Conservation (phyloP, 2,329 filamentous ascomycete genomes). For the Ophiostoma ips region DNA sequence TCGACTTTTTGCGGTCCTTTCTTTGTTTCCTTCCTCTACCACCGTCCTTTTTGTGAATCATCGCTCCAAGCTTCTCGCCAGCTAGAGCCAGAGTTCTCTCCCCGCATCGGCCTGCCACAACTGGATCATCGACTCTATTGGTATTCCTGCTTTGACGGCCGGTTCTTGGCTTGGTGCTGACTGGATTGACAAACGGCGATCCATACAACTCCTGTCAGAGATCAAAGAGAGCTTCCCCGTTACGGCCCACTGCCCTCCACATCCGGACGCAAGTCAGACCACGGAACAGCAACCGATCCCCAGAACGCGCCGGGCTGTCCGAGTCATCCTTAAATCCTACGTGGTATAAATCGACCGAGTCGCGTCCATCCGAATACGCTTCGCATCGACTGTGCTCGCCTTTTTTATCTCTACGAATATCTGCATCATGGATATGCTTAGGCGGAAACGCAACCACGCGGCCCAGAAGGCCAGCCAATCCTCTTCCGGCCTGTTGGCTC, state of each 20-base stretch:
- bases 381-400: too few relatives aligned
- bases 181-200: constrained; percentile 1
- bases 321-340: not conserved
- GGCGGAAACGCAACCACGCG: constrained; percentile 8
- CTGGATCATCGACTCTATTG: not conserved
- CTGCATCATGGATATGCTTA: constrained; percentile 9
- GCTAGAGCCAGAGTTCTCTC: too few relatives aligned
- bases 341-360: too few relatives aligned
- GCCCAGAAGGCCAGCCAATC: not conserved
- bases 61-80: not conserved
- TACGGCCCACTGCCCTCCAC: constrained; percentile 1
- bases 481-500: constrained; percentile 4
- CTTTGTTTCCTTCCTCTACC: not conserved
- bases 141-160: not conserved
- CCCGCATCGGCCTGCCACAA: not conserved
- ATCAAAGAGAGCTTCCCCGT: constrained; percentile 4
- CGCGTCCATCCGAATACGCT: too few relatives aligned
- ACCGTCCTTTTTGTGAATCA: not conserved
- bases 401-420: too few relatives aligned
- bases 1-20: not conserved
- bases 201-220: not conserved
- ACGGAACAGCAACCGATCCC: not conserved
- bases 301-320: too few relatives aligned
- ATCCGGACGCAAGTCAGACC: constrained; percentile 1
- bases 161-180: constrained; percentile 4